A percentile compares a stretch with the other conserved stretches of the same genome.
These are phyloP conservation scores for Knoxdaviesia capensis DNA, from an alignment of 2,329 filamentous ascomycete species.

Conservation along the genomic window DNA sequence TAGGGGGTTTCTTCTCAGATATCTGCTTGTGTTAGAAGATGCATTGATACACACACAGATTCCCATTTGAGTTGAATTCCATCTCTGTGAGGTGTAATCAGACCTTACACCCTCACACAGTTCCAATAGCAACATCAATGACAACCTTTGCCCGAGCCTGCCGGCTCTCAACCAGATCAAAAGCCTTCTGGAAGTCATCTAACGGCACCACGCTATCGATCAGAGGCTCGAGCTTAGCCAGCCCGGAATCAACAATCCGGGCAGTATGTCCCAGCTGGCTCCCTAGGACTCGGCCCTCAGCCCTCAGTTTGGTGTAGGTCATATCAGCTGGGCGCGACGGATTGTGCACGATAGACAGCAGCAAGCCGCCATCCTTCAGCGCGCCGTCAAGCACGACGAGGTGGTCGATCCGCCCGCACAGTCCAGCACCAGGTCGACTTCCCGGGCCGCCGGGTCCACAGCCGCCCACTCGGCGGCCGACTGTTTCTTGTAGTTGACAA, in stretches of 20 bases:
- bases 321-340: slow-evolving; percentile 10
- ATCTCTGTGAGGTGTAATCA: too few species aligned
- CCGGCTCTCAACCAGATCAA: slow-evolving; percentile 15
- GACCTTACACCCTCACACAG: too few species aligned
- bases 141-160: slow-evolving; percentile 18
- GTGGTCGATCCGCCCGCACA: slow-evolving; percentile 16
- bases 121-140: slow-evolving; percentile 11
- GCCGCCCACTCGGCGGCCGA: slow-evolving; percentile 13
- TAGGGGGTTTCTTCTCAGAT: too few species aligned
- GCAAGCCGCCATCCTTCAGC: slow-evolving; percentile 13
- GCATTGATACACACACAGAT: too few species aligned
- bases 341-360: slow-evolving; percentile 13
- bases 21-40: too few species aligned
- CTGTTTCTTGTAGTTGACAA: slow-evolving; percentile 15
- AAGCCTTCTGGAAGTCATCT: slow-evolving; percentile 16
- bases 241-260: slow-evolving; percentile 13
- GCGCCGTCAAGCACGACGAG: slow-evolving; percentile 11
- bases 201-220: slow-evolving; percentile 20
- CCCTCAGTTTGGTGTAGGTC: slow-evolving; percentile 9
- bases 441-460: slow-evolving; percentile 8
- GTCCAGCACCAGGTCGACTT: slow-evolving; percentile 16
- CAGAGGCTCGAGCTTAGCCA: slow-evolving; percentile 9
- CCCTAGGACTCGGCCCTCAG: slow-evolving; percentile 14
- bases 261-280: slow-evolving; percentile 15
- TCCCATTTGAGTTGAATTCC: too few species aligned